Conservation (phyloP, 2,329 filamentous ascomycete genomes). For the Colletotrichum nymphaeae region DNA sequence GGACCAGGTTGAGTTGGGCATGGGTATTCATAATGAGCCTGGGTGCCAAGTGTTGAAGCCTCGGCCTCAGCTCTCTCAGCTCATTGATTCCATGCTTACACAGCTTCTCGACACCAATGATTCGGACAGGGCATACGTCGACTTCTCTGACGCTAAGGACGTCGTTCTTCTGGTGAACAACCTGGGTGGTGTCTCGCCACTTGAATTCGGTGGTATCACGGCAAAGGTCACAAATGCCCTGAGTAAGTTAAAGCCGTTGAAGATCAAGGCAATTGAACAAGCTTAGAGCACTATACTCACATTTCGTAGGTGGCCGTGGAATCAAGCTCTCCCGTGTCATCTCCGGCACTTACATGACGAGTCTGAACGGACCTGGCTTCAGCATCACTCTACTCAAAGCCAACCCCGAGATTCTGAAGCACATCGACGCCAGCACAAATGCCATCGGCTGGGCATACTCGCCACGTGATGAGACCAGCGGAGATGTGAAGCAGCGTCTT, state of each 20-base stretch:
- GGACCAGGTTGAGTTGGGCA: constrained; percentile 74
- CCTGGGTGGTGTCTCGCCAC: constrained; percentile 73
- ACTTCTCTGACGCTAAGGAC: constrained; percentile 65
- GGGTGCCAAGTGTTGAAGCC: constrained; percentile 63
- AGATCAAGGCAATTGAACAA: constrained; percentile 49
- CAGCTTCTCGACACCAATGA: constrained; percentile 73
- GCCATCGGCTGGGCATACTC: constrained; percentile 70
- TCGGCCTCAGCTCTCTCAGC: constrained; percentile 51
- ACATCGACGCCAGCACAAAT: constrained; percentile 76
- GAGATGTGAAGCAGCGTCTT: constrained; percentile 64
- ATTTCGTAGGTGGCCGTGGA: neutral
- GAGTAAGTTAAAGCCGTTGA: constrained; percentile 57
- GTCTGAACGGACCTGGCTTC: constrained; percentile 78
- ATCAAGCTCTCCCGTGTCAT: constrained; percentile 53
- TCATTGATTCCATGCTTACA: constrained; percentile 71
- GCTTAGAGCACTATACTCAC: constrained; percentile 47
- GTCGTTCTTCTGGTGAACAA: constrained; percentile 77
- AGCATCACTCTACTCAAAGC: constrained; percentile 75
- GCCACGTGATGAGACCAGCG: neutral
- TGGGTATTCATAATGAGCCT: constrained; percentile 79
- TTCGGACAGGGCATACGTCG: constrained; percentile 71
- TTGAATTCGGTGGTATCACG: constrained; percentile 76
- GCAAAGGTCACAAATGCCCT: constrained; percentile 74
- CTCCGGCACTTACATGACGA: constrained; percentile 78
- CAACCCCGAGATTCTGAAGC: constrained; percentile 72